These are phyloP conservation scores for Mimosa bimucronata DNA, from an alignment of 306 rosid species.

Conservation along the genomic window DNA sequence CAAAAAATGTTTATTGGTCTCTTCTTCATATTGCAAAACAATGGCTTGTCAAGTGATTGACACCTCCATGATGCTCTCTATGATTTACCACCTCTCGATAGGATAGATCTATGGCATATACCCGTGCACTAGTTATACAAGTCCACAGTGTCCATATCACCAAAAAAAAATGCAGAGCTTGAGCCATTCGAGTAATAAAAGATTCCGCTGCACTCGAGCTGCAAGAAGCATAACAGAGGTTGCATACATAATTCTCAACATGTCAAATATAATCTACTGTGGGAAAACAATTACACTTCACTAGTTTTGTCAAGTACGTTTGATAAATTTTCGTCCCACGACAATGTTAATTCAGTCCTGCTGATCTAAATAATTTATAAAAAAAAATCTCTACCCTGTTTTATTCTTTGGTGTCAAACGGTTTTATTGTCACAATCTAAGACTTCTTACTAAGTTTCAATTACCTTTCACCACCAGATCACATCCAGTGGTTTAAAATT, in stretches of 20 bases:
- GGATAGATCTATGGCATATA: not conserved
- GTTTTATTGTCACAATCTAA: not conserved
- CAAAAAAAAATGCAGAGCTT: too few species aligned
- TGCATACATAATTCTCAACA: too few species aligned
- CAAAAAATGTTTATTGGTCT: not conserved
- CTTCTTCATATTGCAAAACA: too few species aligned
- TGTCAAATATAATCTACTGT: too few species aligned
- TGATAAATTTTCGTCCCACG: not conserved
- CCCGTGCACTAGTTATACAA: not conserved
- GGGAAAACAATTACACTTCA: too few species aligned
- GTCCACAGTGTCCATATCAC: too few species aligned
- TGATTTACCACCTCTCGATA: not conserved
- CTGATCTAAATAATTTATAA: not conserved
- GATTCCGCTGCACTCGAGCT: too few species aligned
- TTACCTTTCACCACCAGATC: not conserved
- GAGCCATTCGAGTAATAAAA: too few species aligned
- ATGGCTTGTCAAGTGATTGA: too few species aligned
- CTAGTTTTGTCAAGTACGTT: not conserved
- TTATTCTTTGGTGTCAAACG: not conserved
- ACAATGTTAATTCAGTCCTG: not conserved
- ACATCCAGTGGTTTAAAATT: not conserved
- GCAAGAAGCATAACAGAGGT: too few species aligned
- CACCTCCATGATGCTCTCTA: not conserved
- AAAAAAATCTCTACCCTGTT: not conserved
- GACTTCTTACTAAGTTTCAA: not conserved